phyloP scores from a whole-genome alignment of 2,329 filamentous ascomycete species.

The Lachnellula subtilissima region DNA sequence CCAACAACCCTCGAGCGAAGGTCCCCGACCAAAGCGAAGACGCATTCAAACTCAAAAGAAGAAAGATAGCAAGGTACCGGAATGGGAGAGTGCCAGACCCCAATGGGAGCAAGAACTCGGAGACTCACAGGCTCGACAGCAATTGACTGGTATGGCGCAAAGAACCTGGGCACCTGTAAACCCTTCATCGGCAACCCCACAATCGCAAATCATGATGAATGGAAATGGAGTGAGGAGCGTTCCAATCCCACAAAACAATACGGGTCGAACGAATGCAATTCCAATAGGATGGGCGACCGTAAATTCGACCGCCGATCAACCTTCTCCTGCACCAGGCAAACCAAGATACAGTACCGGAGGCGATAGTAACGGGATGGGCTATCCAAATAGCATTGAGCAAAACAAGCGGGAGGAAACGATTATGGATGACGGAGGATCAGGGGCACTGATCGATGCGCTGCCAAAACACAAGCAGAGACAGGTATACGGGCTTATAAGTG shows the following conservation, averaged over 20 bases:
- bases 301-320: conserved; percentile 22
- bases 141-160: conserved; percentile 21
- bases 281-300: conserved; percentile 24
- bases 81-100: conserved; percentile 26
- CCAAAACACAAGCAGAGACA: conserved; percentile 31
- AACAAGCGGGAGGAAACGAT: conserved; percentile 19
- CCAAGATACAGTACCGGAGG: conserved; percentile 30
- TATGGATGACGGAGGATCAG: conserved; percentile 16
- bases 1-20: conserved; percentile 4
- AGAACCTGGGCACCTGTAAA: conserved; percentile 27
- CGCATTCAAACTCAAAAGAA: conserved; percentile 13
- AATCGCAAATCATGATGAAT: conserved; percentile 10
- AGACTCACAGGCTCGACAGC: conserved; percentile 19
- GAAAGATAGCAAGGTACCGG: conserved; percentile 10
- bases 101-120: conserved; percentile 27
- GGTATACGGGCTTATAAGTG: conserved; percentile 29
- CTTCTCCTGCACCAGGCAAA: conserved; percentile 1
- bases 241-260: background rate
- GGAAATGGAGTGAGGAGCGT: conserved; percentile 8
- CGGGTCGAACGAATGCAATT: conserved; percentile 13
- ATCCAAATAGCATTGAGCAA: conserved; percentile 24
- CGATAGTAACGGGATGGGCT: conserved; percentile 34
- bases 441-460: conserved; percentile 28
- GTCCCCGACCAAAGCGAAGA: conserved; percentile 20
- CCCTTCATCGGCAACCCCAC: conserved; percentile 1